Evolutionary conservation across 192 early-diverging fungal genomes (phyloP).

Genomic region (Coemansia sp.): DNA sequence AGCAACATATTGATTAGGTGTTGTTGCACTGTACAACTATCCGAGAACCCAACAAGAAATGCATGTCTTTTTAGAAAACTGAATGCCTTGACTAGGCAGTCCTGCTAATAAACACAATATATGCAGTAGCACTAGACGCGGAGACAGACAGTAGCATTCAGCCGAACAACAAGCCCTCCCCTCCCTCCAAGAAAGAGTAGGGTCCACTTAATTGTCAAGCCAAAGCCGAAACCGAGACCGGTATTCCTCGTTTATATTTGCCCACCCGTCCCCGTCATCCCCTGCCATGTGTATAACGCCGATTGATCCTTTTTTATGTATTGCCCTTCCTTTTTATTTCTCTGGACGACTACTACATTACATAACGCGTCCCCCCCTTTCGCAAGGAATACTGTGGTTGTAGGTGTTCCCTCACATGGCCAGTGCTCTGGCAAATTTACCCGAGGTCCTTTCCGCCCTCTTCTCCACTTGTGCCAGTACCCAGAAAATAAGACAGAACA

Average conservation of each 20-base stretch:
- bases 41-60: conserved; percentile 2
- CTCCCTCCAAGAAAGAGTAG: too few species aligned
- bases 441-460: not conserved
- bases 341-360: too few species aligned
- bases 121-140: not conserved
- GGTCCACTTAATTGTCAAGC: not conserved
- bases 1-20: not conserved
- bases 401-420: too few species aligned
- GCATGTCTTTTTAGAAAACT: too few species aligned
- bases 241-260: not conserved
- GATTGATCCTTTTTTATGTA: too few species aligned
- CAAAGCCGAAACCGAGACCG: not conserved
- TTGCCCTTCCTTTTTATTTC: too few species aligned
- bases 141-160: not conserved
- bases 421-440: too few species aligned
- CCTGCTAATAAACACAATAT: not conserved
- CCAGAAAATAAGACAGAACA: too few species aligned
- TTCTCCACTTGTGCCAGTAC: not conserved
- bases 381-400: too few species aligned
- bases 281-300: too few species aligned
- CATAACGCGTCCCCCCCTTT: too few species aligned
- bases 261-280: not conserved
- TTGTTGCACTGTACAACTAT: not conserved
- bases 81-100: conserved; percentile 1
- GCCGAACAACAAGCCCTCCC: not conserved